Conservation (phyloP, 495 filamentous ascomycete species). For the Rhypophila decipiens region DNA sequence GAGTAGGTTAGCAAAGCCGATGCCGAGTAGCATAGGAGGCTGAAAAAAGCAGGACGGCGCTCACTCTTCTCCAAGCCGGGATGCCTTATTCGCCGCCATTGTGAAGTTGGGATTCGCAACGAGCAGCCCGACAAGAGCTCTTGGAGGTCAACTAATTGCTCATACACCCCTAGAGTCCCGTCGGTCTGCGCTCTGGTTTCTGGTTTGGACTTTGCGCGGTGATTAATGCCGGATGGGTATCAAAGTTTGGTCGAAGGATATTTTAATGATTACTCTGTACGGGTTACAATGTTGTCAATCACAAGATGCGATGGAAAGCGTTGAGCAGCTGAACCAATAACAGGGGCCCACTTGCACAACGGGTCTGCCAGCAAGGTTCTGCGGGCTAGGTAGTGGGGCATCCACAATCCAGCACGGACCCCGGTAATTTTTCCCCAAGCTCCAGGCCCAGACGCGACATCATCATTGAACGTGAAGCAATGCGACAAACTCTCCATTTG, state of each 20-base stretch:
- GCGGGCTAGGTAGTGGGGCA: slow-evolving; percentile 26
- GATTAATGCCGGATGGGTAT: too few relatives aligned
- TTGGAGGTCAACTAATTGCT: neutral
- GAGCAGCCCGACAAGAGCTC: slow-evolving; percentile 1
- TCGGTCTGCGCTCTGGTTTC: too few relatives aligned
- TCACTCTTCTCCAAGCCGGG: slow-evolving; percentile 95
- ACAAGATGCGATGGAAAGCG: too few relatives aligned
- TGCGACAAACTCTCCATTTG: neutral
- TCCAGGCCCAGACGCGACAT: slow-evolving; percentile 7
- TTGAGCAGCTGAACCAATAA: neutral
- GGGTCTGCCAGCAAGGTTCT: too few relatives aligned
- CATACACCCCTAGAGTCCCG: slow-evolving; percentile 5
- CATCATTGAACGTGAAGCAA: slow-evolving; percentile 5
- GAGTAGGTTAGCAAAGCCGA: too few relatives aligned
- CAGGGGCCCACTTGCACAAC: neutral
- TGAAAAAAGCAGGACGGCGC: slow-evolving; percentile 26
- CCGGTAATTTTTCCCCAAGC: neutral
- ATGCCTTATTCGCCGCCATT: slow-evolving; percentile 85
- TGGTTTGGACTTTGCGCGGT: too few relatives aligned
- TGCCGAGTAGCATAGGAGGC: neutral
- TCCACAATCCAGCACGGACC: slow-evolving; percentile 20
- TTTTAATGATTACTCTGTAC: too few relatives aligned
- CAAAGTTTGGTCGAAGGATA: too few relatives aligned
- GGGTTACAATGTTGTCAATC: too few relatives aligned
- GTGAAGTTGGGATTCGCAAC: neutral